Evolutionary conservation across 2,329 filamentous ascomycete genomes (phyloP).

Genomic region (Leptosphaerulina australis): DNA sequence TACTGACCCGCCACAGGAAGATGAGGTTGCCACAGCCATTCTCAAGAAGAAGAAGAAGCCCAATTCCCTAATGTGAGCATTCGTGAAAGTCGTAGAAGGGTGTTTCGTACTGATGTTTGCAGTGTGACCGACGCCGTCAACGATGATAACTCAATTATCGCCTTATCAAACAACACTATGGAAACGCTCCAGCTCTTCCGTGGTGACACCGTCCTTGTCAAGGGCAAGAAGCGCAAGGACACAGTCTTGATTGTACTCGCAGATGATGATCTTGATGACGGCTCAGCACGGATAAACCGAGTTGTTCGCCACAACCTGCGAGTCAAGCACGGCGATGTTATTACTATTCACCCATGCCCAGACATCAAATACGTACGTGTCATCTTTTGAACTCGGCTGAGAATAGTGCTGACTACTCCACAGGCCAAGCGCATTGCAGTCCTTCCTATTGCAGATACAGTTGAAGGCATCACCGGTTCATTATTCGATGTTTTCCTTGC

Average conservation of each 20-base stretch:
- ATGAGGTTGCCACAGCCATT: conserved; percentile 93
- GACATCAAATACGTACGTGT: conserved; percentile 98
- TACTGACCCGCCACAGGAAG: conserved; percentile 64
- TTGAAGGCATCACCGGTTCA: conserved; percentile 96
- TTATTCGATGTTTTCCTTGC: conserved; percentile 99
- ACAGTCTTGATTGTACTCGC: conserved; percentile 97
- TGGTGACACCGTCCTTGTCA: conserved; percentile 95
- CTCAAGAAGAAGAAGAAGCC: conserved; percentile 99
- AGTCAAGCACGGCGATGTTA: conserved; percentile 97
- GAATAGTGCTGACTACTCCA: conserved; percentile 28
- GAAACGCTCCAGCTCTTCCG: conserved; percentile 97
- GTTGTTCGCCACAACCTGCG: conserved; percentile 97
- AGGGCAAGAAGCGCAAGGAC: conserved; percentile 99
- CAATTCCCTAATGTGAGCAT: conserved; percentile 90
- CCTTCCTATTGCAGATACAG: conserved; percentile 95
- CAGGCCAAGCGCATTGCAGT: conserved; percentile 99
- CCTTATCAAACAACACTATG: conserved; percentile 98
- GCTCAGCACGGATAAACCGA: conserved; percentile 95
- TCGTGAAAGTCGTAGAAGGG: background rate
- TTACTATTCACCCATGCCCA: conserved; percentile 95
- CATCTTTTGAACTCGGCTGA: background rate
- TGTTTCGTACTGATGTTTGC: conserved; percentile 39
- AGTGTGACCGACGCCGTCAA: conserved; percentile 98
- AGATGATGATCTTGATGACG: conserved; percentile 97
- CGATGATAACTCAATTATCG: conserved; percentile 99